phyloP scores from a whole-genome alignment of 495 filamentous ascomycete species.

The Friedmanniomyces simplex region DNA sequence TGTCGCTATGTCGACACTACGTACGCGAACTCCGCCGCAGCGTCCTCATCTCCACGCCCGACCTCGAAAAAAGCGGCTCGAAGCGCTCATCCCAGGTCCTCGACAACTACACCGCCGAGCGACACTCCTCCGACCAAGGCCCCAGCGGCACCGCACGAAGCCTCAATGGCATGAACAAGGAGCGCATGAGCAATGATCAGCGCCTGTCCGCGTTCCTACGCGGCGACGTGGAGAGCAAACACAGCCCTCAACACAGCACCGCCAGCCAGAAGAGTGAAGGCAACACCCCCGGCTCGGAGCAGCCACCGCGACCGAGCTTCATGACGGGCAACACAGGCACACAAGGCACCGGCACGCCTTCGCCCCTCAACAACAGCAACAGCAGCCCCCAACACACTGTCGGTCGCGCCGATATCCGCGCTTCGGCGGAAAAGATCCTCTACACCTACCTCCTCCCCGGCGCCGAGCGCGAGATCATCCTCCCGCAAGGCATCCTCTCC shows the following conservation, averaged over 20 bases:
- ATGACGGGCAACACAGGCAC: conserved; percentile 40
- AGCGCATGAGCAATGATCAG: conserved; percentile 43
- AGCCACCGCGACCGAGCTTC: conserved; percentile 58
- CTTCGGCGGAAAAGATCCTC: conserved; percentile 92
- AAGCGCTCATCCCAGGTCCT: conserved; percentile 73
- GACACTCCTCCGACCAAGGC: conserved; percentile 17
- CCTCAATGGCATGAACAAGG: not conserved
- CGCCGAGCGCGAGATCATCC: conserved; percentile 86
- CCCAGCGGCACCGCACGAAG: conserved; percentile 16
- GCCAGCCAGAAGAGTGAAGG: conserved; percentile 26
- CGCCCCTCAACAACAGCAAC: conserved; percentile 20
- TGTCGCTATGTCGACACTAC: conserved; percentile 95
- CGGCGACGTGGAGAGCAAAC: conserved; percentile 50
- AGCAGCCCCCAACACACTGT: conserved; percentile 52
- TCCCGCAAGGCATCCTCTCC: conserved; percentile 75
- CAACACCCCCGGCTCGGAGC: conserved; percentile 33
- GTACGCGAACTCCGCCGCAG: conserved; percentile 90
- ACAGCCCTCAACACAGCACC: conserved; percentile 58
- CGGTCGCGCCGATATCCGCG: conserved; percentile 72
- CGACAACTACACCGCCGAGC: conserved; percentile 40
- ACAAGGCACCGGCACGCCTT: conserved; percentile 16
- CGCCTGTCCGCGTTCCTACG: conserved; percentile 83
- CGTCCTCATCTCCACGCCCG: conserved; percentile 84
- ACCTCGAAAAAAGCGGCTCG: conserved; percentile 56
- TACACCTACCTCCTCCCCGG: conserved; percentile 90